Conservation (phyloP, 2,329 filamentous ascomycete species). For the Nothopassalora personata region DNA sequence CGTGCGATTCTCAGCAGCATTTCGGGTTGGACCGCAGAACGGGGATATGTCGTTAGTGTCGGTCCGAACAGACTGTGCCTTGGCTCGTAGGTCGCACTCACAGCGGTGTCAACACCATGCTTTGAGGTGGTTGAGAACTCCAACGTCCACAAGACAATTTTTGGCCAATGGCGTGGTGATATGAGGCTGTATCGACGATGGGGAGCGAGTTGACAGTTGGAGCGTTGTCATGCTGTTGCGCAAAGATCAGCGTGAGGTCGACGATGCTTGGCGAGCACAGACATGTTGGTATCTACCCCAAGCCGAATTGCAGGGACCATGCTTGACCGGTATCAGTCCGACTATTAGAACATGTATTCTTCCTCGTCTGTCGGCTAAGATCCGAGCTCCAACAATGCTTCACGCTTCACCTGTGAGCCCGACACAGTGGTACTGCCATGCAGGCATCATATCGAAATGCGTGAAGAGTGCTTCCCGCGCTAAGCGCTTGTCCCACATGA, state of each 20-base stretch:
- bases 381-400: neutral
- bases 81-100: too few species aligned
- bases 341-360: neutral
- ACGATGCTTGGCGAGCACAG: neutral
- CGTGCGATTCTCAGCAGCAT: too few species aligned
- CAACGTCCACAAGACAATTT: too few species aligned
- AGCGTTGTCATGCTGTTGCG: neutral
- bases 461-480: neutral
- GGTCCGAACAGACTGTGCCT: too few species aligned
- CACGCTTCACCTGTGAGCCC: neutral
- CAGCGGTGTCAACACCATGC: too few species aligned
- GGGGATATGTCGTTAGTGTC: too few species aligned
- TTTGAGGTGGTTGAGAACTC: too few species aligned
- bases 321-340: neutral
- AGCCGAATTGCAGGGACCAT: neutral
- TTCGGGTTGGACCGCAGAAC: too few species aligned
- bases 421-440: neutral
- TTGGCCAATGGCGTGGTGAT: too few species aligned
- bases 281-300: neutral
- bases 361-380: neutral
- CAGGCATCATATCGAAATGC: neutral
- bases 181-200: neutral
- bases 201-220: neutral
- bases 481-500: neutral
- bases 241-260: neutral